Percentiles rank a stretch among this genome's conserved stretches.
phyloP scores from a whole-genome alignment of 2,329 filamentous ascomycete species.

The Pseudogymnoascus verrucosus region DNA sequence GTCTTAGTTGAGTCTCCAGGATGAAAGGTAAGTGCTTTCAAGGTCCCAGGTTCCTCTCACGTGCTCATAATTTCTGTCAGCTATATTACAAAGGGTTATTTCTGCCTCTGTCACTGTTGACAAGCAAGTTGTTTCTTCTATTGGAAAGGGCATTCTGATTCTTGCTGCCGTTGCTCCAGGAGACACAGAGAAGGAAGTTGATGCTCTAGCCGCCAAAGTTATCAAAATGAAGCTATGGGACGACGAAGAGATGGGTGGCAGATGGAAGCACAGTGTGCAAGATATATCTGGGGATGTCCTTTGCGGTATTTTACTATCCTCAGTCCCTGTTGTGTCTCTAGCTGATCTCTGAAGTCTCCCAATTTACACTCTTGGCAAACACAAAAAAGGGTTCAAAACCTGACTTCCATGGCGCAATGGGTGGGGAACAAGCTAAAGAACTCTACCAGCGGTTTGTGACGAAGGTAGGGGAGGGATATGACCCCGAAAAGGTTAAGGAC shows the following conservation, averaged over 20 bases:
- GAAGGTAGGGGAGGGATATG: constrained; percentile 66
- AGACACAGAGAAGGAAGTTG: constrained; percentile 82
- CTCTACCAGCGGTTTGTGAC: constrained; percentile 79
- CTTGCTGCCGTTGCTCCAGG: constrained; percentile 86
- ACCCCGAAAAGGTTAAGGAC: constrained; percentile 71
- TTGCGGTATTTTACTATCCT: constrained; percentile 57
- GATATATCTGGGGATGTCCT: constrained; percentile 88
- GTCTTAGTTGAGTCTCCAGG: constrained; percentile 1
- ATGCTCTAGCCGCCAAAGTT: constrained; percentile 75
- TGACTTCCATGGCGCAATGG: constrained; percentile 83
- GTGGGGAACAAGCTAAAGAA: constrained; percentile 66
- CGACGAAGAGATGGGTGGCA: constrained; percentile 32
- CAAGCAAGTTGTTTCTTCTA: constrained; percentile 79
- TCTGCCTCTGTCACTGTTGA: constrained; percentile 96
- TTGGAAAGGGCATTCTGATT: constrained; percentile 82
- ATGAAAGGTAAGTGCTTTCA: constrained; percentile 10
- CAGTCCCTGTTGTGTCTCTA: constrained; percentile 2
- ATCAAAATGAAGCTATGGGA: constrained; percentile 90
- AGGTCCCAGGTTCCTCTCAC: constrained; percentile 11
- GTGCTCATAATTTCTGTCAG: constrained; percentile 38
- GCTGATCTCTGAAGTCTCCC: constrained; percentile 60
- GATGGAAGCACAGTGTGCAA: constrained; percentile 82
- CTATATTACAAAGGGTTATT: constrained; percentile 85
- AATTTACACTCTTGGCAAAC: constrained; percentile 87
- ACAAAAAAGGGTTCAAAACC: constrained; percentile 97